Conservation (phyloP, 768 basidiomycete genomes). For the Suillus spraguei region DNA sequence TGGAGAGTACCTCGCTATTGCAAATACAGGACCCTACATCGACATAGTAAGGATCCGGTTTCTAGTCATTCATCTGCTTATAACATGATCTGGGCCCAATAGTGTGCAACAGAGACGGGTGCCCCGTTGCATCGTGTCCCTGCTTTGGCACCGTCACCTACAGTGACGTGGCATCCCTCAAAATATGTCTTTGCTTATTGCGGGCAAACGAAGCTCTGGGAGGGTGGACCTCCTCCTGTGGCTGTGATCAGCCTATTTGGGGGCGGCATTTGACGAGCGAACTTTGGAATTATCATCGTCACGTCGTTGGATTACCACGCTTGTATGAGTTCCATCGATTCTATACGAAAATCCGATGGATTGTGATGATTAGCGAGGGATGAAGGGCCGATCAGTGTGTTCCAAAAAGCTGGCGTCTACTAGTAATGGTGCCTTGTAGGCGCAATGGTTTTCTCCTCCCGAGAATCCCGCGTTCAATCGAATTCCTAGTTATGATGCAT, state of each 20-base stretch:
- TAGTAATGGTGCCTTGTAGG: not conserved
- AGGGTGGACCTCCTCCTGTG: slow-evolving; percentile 64
- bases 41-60: slow-evolving; percentile 64
- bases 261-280: slow-evolving; percentile 33
- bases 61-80: slow-evolving; percentile 4
- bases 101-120: slow-evolving; percentile 83
- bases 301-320: not conserved
- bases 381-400: not conserved
- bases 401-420: not conserved
- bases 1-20: slow-evolving; percentile 81
- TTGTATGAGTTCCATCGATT: not conserved
- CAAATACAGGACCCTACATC: slow-evolving; percentile 70
- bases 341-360: not conserved
- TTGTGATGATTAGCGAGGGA: not conserved
- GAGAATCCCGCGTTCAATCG: not conserved
- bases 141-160: slow-evolving; percentile 68
- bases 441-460: not conserved
- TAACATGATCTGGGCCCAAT: not conserved
- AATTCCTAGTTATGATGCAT: not conserved
- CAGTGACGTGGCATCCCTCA: slow-evolving; percentile 82
- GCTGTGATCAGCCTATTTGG: slow-evolving; percentile 79
- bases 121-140: slow-evolving; percentile 76
- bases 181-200: slow-evolving; percentile 83
- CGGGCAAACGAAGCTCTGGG: slow-evolving; percentile 69
- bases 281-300: not conserved